Percentiles rank a stretch among this genome's conserved stretches.
phyloP scores from a whole-genome alignment of 2,329 filamentous ascomycete genomes.

The Anthostomella pinea region DNA sequence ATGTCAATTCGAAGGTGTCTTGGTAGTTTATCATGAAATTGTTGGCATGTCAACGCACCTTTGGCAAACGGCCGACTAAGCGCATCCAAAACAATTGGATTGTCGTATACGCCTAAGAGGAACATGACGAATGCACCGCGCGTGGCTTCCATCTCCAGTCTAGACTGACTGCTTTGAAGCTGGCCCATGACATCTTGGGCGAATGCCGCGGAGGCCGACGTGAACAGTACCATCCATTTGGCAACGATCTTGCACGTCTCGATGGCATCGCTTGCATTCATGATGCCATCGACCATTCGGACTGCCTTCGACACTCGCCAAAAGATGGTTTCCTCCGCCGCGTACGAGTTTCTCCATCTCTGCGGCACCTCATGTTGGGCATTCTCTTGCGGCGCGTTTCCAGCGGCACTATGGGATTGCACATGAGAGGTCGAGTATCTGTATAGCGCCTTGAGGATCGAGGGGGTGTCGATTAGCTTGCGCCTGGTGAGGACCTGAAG shows the following conservation, averaged over 20 bases:
- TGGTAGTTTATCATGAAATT: too few relatives aligned
- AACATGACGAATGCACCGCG: conserved; percentile 64
- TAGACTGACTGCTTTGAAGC: conserved; percentile 41
- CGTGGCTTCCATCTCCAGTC: conserved; percentile 58
- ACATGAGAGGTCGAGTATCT: conserved; percentile 54
- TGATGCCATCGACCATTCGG: conserved; percentile 51
- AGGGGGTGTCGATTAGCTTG: conserved; percentile 51
- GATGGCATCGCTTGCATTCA: conserved; percentile 45
- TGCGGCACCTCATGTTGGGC: conserved; percentile 18
- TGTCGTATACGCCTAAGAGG: conserved; percentile 60
- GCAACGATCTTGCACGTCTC: conserved; percentile 49
- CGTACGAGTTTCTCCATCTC: conserved; percentile 57
- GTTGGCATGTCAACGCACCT: too few relatives aligned
- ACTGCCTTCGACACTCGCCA: conserved; percentile 91
- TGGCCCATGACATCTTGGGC: conserved; percentile 46
- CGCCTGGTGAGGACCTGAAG: conserved; percentile 52
- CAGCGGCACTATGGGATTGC: conserved; percentile 26
- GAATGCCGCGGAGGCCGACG: conserved; percentile 48
- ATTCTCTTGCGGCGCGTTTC: conserved; percentile 17
- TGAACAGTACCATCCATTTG: conserved; percentile 59
- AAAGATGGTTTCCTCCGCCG: conserved; percentile 83
- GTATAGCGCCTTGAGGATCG: conserved; percentile 54
- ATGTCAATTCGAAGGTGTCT: too few relatives aligned
- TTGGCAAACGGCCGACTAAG: conserved; percentile 52
- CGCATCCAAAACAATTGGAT: conserved; percentile 50